phyloP scores from a whole-genome alignment of 345 rosid genomes.

The Eucalyptus viminalis region DNA sequence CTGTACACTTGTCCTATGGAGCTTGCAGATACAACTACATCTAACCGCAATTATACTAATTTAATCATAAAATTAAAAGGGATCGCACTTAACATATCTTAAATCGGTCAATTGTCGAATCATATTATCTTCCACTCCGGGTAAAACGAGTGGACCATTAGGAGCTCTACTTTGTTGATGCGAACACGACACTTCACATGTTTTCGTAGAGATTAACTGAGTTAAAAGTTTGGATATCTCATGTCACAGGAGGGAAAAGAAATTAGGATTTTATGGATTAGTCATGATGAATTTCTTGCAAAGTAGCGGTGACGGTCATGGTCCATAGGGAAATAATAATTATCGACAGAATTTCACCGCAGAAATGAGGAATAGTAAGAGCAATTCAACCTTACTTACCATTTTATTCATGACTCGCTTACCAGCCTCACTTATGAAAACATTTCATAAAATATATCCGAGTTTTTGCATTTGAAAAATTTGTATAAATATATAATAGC shows the following conservation, averaged over 20 bases:
- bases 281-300: not conserved
- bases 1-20: not conserved
- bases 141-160: not conserved
- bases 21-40: not conserved
- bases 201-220: not conserved
- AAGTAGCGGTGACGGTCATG: not conserved
- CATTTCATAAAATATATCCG: not conserved
- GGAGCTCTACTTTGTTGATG: not conserved
- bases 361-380: not conserved
- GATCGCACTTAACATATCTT: not conserved
- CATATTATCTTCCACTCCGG: not conserved
- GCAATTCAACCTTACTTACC: not conserved
- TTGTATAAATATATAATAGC: not conserved
- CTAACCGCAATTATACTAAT: not conserved
- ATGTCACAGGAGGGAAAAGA: not conserved
- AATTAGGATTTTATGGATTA: not conserved
- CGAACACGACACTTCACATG: not conserved
- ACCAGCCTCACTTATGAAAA: not conserved
- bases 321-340: not conserved
- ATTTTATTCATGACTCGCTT: not conserved
- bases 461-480: not conserved
- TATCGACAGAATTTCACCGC: not conserved
- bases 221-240: not conserved
- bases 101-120: not conserved
- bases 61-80: not conserved